Evolutionary conservation across 371 early-diverging fungal species (phyloP).

Genomic region (Circinella minor): DNA sequence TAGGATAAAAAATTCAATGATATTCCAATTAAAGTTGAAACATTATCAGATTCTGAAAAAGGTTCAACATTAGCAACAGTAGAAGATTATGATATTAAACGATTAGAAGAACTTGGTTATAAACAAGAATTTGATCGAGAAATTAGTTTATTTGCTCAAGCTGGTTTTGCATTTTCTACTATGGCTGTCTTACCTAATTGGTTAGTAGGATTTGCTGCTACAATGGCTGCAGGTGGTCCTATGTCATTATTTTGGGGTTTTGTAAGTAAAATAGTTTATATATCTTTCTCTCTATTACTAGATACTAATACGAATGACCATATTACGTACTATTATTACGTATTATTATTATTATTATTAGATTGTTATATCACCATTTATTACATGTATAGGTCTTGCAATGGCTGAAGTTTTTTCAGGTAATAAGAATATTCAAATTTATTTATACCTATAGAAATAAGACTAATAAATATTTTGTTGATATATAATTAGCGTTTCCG

Average conservation of each 20-base stretch:
- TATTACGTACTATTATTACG: no score
- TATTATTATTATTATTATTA: constrained; percentile 19
- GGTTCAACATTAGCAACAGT: constrained; percentile 7
- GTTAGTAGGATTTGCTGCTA: constrained; percentile 31
- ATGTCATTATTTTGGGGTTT: constrained; percentile 36
- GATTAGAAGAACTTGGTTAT: constrained; percentile 28
- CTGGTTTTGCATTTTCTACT: constrained; percentile 29
- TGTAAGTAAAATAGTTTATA: background rate
- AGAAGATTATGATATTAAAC: constrained; percentile 24
- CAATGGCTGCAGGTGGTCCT: constrained; percentile 37
- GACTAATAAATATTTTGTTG: background rate
- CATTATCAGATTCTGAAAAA: background rate
- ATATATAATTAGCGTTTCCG: constrained; percentile 28
- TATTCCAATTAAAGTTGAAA: background rate
- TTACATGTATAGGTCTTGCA: constrained; percentile 38
- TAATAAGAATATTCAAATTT: background rate
- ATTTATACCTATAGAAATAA: no score
- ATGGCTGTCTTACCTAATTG: constrained; percentile 35
- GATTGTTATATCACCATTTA: constrained; percentile 42
- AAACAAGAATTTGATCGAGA: constrained; percentile 32
- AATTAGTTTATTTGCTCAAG: constrained; percentile 29
- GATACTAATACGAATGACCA: no score
- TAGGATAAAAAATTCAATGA: no score
- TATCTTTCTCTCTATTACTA: background rate
- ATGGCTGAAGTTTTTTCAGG: constrained; percentile 48